Base-by-base conservation (phyloP, 805 yeast genomes). In the Metschnikowia proteae region DNA sequence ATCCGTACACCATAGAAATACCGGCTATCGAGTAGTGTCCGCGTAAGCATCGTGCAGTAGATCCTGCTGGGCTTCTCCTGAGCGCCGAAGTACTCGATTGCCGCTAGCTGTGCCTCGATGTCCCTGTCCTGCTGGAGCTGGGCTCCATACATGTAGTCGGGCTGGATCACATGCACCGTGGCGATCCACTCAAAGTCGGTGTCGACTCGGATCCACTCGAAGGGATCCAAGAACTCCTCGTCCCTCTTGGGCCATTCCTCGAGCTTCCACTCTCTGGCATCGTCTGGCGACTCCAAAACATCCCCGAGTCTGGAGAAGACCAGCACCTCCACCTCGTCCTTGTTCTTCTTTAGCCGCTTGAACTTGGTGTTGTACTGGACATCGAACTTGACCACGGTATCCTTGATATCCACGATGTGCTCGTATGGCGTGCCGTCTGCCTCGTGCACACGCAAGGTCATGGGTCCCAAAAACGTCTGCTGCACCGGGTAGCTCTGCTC, bases 391-490 rank as follows among this genome's bases (percentile, higher is more conserved):
- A 96, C 88, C 56, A 83, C 82, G 1, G 82, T 79, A 38, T 92
- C 97, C 58, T 89, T 88, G 45, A 94, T 71, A 55, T 89, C 95
- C 23, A 94, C 96, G 42, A 94, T 92, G 64, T 94, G 99, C 61
- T 94, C 99, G 62, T 94, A 94, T 0, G 99, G 99, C 0, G 98
- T 89, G 6, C 99, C 99, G 65, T 94, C 98, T 0, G 97, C 95
- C 61, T 94, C 99, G 63, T 94, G 99, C 33, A 94, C 91, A 60
- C 99, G 75, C 33, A 94, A 88, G 0, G 99, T 94, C 87, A 94
- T 88, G 0, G 98, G 97, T 0, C 99, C 99, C 0, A 88, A 79
- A 60, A 91, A 88, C 2, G 83, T 77, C n/a, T 68, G 64, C 38
- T 75, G 82, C 0, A 71, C 64, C 5, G 71, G 71, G 40, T 56